Percentiles rank a stretch among this genome's conserved stretches.
These are phyloP conservation scores for Castanea sativa DNA, from an alignment of 306 rosid species.

Conservation along the genomic window DNA sequence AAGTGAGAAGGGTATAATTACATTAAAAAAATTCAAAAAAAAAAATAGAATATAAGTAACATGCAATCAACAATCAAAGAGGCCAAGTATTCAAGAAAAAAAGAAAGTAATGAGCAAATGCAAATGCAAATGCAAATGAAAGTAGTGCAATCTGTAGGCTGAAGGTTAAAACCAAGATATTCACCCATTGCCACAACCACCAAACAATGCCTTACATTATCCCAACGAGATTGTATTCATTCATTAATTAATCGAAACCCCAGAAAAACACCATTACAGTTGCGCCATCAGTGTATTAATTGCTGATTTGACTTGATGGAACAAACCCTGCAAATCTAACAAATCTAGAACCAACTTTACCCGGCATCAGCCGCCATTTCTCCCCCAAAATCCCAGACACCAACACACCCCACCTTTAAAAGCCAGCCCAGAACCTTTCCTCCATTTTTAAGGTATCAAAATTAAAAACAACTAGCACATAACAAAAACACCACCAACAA, in stretches of 20 bases:
- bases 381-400: slow-evolving; percentile 21
- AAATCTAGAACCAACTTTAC: neutral
- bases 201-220: slow-evolving; percentile 4
- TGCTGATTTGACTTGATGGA: slow-evolving; percentile 34
- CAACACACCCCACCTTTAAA: neutral
- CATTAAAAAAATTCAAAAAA: too few relatives aligned
- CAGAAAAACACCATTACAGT: slow-evolving; percentile 34
- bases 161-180: too few relatives aligned
- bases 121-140: too few relatives aligned
- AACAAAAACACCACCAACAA: neutral
- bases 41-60: too few relatives aligned
- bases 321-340: slow-evolving; percentile 13
- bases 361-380: slow-evolving; percentile 54
- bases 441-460: slow-evolving; percentile 20
- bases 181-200: neutral
- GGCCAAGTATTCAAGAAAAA: too few relatives aligned
- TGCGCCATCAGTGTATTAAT: slow-evolving; percentile 25
- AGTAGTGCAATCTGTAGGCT: too few relatives aligned
- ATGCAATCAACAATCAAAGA: too few relatives aligned
- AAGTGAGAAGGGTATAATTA: too few relatives aligned
- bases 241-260: slow-evolving; percentile 35
- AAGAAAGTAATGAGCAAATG: too few relatives aligned
- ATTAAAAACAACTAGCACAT: neutral
- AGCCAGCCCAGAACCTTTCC: neutral
- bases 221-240: neutral